Evolutionary conservation across 306 rosid species (phyloP), one percentile per base, ranked within the genome.

Genomic region (Ormosia emarginata): DNA sequence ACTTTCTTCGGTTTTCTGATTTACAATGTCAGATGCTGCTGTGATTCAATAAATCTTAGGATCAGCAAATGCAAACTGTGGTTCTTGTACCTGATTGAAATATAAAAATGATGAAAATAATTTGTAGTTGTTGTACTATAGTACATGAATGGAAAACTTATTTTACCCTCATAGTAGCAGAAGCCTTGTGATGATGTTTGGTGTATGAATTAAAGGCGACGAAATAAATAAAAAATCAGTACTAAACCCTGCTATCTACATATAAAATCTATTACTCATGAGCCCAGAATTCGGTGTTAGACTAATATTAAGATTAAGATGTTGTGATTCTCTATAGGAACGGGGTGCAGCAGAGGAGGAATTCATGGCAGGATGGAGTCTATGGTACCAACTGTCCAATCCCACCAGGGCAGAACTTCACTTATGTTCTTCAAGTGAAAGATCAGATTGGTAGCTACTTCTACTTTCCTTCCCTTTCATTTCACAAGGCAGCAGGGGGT

Each of bases 321-420:
- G 55, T 14, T 63, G 71, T 34, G 67, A 61, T 78, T 78, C 3
- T 75, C 66, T 24, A n/a, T 56, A 94, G 98, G 98, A 91, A 94
- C 81, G 98, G 97, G 17, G 90, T 94, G 73, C 92, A 91, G 80
- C 97, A 94, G 82, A 89, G 92, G 74, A 93, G 98, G 76, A 94
- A 94, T 85, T 91, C 97, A 50, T 94, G 97, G 94, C 94, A 94
- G 44, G 98, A 94, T 88, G 98, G 98, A 75, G 94, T 93, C 9
- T 90, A 86, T 78, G 97, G 98, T 17, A 94, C 98, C 37, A 94
- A 90, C 49, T 94, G 98, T 71, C 95, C 97, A 71, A 93, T 94
- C 41, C 95, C 95, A 71, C 91, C 98, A 8, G 97, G 98, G 33
- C 58, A 75, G 79, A 94, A 94, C 86, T 94, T 94, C 71, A 92